Conservation (phyloP, 106 monocot genomes). For the Narthecium ossifragum region DNA sequence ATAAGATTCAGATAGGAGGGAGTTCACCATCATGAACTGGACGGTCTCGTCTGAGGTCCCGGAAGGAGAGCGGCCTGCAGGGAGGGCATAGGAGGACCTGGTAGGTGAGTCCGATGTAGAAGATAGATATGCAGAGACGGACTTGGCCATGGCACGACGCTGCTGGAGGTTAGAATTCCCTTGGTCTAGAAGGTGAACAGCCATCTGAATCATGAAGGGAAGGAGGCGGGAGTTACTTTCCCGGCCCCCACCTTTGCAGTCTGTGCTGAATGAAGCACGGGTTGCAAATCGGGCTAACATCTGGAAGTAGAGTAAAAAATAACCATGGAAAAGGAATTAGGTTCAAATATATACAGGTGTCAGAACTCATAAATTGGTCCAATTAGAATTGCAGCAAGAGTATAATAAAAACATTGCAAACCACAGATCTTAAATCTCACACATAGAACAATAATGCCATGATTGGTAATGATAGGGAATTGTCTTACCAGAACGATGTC, state of each 20-base stretch:
- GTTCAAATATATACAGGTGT: too few relatives aligned
- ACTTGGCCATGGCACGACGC: slow-evolving; percentile 56
- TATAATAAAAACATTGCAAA: too few relatives aligned
- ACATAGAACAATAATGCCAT: too few relatives aligned
- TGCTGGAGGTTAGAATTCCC: slow-evolving; percentile 54
- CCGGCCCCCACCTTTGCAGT: slow-evolving; percentile 82
- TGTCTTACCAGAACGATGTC: slow-evolving; percentile 86
- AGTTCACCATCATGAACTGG: slow-evolving; percentile 99
- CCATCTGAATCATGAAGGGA: slow-evolving; percentile 99
- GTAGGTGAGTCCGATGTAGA: slow-evolving; percentile 18
- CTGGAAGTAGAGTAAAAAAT: slow-evolving; percentile 23
- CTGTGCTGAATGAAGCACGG: slow-evolving; percentile 71
- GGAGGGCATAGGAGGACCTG: slow-evolving; percentile 12
- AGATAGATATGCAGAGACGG: slow-evolving; percentile 55
- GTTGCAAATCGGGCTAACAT: slow-evolving; percentile 98
- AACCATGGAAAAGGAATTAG: too few relatives aligned
- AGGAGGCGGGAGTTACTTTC: slow-evolving; percentile 88
- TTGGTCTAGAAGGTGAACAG: slow-evolving; percentile 73
- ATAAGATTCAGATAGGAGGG: slow-evolving; percentile 81
- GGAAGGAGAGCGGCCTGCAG: slow-evolving; percentile 19
- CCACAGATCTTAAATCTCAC: too few relatives aligned
- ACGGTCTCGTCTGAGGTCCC: slow-evolving; percentile 66
- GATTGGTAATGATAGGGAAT: too few relatives aligned
- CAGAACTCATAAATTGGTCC: too few relatives aligned
- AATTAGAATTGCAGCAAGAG: too few relatives aligned